Conservation (phyloP, 1,284 basidiomycete species). For the Tilletia horrida region DNA sequence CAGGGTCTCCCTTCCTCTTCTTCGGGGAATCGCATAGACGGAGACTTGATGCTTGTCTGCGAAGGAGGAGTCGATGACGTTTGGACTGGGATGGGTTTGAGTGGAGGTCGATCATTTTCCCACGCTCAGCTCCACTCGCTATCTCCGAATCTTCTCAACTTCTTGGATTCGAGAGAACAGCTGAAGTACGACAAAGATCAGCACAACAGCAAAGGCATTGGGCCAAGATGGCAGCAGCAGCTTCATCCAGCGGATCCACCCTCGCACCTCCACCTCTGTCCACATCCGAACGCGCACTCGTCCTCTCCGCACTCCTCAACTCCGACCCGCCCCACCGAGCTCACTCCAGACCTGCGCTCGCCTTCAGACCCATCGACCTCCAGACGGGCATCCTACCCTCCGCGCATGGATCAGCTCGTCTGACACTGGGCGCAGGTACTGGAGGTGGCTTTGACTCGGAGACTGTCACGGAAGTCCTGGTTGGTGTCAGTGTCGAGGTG, state of each 20-base stretch:
- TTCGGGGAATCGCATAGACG: too few species aligned
- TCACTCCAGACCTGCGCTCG: conserved; percentile 37
- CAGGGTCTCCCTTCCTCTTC: too few species aligned
- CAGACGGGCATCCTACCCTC: conserved; percentile 33
- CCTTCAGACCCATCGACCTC: conserved; percentile 39
- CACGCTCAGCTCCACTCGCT: background rate
- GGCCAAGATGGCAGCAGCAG: background rate
- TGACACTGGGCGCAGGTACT: conserved; percentile 31
- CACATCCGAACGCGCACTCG: conserved; percentile 42
- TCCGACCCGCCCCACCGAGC: conserved; percentile 36
- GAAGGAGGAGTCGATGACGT: too few species aligned
- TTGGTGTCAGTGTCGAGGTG: conserved; percentile 47
- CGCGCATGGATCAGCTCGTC: conserved; percentile 43
- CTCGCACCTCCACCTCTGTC: conserved; percentile 44
- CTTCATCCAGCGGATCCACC: background rate
- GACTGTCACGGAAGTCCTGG: conserved; percentile 37
- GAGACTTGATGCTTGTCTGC: too few species aligned
- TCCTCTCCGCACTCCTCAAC: conserved; percentile 38
- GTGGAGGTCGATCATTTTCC: background rate
- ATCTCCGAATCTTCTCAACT: background rate
- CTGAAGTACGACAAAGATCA: background rate
- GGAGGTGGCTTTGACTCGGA: conserved; percentile 7
- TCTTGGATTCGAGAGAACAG: background rate
- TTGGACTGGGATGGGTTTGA: too few species aligned
- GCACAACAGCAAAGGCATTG: background rate